Evolutionary conservation across 495 filamentous ascomycete species (phyloP).

Genomic region (Podospora pseudoanserina): DNA sequence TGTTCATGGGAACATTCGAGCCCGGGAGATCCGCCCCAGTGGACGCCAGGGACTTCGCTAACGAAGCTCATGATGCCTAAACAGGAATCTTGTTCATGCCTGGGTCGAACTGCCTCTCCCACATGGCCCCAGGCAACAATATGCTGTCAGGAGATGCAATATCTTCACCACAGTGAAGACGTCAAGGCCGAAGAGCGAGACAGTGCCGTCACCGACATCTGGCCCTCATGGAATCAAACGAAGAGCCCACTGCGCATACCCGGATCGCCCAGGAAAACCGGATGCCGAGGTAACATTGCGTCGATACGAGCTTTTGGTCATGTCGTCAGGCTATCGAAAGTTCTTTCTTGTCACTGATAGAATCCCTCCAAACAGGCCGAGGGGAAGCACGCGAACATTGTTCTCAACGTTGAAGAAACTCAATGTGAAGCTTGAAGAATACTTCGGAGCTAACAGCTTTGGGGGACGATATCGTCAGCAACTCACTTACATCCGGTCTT

Average conservation of each 20-base stretch:
- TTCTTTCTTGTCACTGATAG: not conserved
- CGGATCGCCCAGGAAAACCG: not conserved
- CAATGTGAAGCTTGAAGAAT: not conserved
- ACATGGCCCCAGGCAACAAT: not conserved
- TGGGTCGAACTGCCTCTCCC: not conserved
- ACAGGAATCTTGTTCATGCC: not conserved
- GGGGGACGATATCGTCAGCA: not conserved
- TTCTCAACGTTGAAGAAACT: not conserved
- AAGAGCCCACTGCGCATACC: not conserved
- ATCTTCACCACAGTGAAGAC: not conserved
- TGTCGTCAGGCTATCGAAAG: not conserved
- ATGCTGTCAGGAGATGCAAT: not conserved
- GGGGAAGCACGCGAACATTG: not conserved
- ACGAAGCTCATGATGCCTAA: not conserved
- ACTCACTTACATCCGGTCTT: constrained; percentile 2
- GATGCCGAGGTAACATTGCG: not conserved
- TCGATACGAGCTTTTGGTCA: not conserved
- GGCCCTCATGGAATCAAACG: not conserved
- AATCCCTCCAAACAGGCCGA: not conserved
- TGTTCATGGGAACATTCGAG: not conserved
- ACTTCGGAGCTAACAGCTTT: not conserved
- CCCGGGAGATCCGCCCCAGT: not conserved
- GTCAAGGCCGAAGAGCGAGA: not conserved
- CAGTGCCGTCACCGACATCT: not conserved
- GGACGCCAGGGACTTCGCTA: not conserved